These are phyloP conservation scores for Peniophora sp. DNA, from an alignment of 1,284 basidiomycete genomes.

Conservation along the genomic window DNA sequence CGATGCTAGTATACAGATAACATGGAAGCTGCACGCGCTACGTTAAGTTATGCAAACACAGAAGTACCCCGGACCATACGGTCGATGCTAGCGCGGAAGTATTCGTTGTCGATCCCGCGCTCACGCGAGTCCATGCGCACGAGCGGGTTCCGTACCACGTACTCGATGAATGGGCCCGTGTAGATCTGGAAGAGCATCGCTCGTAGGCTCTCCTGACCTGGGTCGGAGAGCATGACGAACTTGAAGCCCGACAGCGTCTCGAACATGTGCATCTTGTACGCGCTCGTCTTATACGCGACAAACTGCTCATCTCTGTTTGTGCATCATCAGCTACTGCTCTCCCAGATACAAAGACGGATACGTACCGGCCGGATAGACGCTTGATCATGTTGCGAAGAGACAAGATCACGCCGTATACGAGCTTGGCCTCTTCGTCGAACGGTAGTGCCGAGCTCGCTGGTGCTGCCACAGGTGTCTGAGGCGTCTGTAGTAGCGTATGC, in stretches of 20 bases:
- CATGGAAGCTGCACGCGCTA: too few relatives aligned
- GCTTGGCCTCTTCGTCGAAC: constrained; percentile 96
- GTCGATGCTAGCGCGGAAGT: constrained; percentile 80
- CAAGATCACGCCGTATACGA: constrained; percentile 93
- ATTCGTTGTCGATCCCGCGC: constrained; percentile 86
- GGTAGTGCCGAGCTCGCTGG: constrained; percentile 37
- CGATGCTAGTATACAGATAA: too few relatives aligned
- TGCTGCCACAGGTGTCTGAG: constrained; percentile 14
- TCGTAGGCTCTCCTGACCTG: constrained; percentile 73
- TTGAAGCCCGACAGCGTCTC: constrained; percentile 93
- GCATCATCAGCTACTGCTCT: neutral
- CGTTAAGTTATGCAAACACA: constrained; percentile 31
- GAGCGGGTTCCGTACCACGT: constrained; percentile 88
- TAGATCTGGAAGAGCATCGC: constrained; percentile 86
- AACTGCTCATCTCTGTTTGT: constrained; percentile 80
- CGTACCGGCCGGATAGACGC: constrained; percentile 82
- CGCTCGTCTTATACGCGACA: constrained; percentile 83
- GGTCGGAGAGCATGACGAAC: constrained; percentile 91
- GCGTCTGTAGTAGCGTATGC: constrained; percentile 28
- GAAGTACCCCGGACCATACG: constrained; percentile 64
- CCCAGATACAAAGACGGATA: constrained; percentile 9
- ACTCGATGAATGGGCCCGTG: constrained; percentile 90
- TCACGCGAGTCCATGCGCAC: constrained; percentile 74
- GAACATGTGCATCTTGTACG: constrained; percentile 91
- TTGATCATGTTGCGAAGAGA: constrained; percentile 93